A percentile compares a stretch with the other conserved stretches of the same genome.
phyloP scores from a whole-genome alignment of 805 yeast species.

The Metschnikowia bowlesiae region DNA sequence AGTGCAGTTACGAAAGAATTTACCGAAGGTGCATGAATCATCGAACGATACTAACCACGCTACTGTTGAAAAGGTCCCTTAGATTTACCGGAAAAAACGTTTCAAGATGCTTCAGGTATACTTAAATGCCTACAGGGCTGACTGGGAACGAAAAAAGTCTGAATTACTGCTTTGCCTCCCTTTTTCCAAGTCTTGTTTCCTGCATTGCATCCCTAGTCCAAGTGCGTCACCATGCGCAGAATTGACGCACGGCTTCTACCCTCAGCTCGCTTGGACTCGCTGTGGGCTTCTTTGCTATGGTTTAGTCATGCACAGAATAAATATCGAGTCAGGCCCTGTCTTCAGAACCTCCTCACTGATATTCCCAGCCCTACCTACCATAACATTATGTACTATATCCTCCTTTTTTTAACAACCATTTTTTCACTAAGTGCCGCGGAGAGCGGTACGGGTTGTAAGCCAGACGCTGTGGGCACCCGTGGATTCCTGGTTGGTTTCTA shows the following conservation, averaged over 20 bases:
- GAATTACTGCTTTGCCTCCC: too few relatives aligned
- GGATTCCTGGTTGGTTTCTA: conserved; percentile 10
- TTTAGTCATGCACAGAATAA: neutral
- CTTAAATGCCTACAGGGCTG: too few relatives aligned
- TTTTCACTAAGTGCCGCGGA: neutral
- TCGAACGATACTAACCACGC: too few relatives aligned
- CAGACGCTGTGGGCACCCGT: neutral
- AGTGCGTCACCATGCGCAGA: neutral
- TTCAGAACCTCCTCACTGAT: neutral
- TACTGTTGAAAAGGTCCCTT: too few relatives aligned
- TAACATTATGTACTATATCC: neutral
- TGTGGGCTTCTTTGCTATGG: neutral
- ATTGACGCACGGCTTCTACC: neutral
- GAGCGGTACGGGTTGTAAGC: neutral
- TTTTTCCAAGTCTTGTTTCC: neutral
- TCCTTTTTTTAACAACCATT: neutral
- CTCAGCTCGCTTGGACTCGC: neutral
- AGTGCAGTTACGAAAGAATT: neutral
- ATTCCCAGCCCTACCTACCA: neutral
- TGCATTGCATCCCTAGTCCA: neutral
- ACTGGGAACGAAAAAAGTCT: too few relatives aligned
- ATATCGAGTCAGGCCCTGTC: neutral
- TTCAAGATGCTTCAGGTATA: neutral
- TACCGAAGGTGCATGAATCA: neutral
- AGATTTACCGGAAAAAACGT: neutral